Evolutionary conservation across 805 yeast genomes (phyloP).

Genomic region (Kodamaea jinghongensis): DNA sequence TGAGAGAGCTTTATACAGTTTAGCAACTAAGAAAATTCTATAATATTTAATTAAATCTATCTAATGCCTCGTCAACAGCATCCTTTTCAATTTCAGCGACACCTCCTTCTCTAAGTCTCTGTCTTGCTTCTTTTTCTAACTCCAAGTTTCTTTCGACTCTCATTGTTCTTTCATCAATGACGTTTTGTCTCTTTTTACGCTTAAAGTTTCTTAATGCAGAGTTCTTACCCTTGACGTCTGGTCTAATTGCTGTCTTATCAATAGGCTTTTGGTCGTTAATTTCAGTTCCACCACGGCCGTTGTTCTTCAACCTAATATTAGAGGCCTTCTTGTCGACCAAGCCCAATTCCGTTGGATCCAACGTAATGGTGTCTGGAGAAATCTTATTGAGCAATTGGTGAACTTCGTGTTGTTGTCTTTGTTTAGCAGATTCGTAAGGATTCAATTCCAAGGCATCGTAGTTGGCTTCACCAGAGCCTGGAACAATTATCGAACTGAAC

Average conservation of each 20-base stretch:
- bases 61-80: constrained; percentile 46
- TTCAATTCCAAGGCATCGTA: constrained; percentile 90
- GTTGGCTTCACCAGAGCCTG: constrained; percentile 98
- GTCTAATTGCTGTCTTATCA: constrained; percentile 55
- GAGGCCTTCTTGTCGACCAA: constrained; percentile 71
- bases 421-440: constrained; percentile 88
- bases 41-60: constrained; percentile 40
- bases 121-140: constrained; percentile 70
- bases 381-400: constrained; percentile 80
- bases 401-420: constrained; percentile 92
- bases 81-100: constrained; percentile 57
- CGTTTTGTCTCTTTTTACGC: constrained; percentile 81
- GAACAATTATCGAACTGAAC: constrained; percentile 63
- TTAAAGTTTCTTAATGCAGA: constrained; percentile 77
- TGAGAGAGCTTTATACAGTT: constrained; percentile 16
- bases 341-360: constrained; percentile 89
- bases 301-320: constrained; percentile 55
- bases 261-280: constrained; percentile 35
- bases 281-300: constrained; percentile 14
- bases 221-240: constrained; percentile 75
- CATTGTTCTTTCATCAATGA: constrained; percentile 78
- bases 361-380: constrained; percentile 85
- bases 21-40: neutral
- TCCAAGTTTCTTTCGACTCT: constrained; percentile 72
- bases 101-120: constrained; percentile 43